phyloP scores from a whole-genome alignment of 768 basidiomycete genomes.

The Mycena polygramma region DNA sequence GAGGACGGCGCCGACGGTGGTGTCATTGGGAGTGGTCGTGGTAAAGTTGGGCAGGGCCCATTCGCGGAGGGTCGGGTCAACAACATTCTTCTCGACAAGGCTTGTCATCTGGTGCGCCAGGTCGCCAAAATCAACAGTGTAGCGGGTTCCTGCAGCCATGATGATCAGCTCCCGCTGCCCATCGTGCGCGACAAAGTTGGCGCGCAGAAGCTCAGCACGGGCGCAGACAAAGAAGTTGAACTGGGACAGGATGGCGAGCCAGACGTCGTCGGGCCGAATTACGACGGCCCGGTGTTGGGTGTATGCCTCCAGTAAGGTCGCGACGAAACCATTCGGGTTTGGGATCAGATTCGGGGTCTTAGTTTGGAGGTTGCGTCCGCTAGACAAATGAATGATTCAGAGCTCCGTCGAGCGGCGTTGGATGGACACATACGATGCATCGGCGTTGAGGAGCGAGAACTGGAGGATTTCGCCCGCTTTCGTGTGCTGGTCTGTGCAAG shows the following conservation, averaged over 20 bases:
- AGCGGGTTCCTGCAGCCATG: neutral
- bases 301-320: neutral
- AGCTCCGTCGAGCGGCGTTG: neutral
- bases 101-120: neutral
- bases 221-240: conserved; percentile 5
- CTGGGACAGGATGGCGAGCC: neutral
- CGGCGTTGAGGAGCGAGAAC: neutral
- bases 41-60: neutral
- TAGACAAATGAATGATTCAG: neutral
- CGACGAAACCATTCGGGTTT: neutral
- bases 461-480: neutral
- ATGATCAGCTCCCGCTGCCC: neutral
- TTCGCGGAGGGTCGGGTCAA: neutral
- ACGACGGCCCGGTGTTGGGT: neutral
- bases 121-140: neutral
- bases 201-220: neutral
- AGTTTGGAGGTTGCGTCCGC: neutral
- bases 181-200: conserved; percentile 1
- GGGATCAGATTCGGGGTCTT: neutral
- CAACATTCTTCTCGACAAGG: neutral
- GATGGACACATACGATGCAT: neutral
- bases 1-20: neutral
- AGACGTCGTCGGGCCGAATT: neutral
- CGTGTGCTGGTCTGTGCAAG: neutral
- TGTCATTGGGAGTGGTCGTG: neutral